Evolutionary conservation across 1,139 yeast genomes (phyloP).

Genomic region (Pichia cactophila): DNA sequence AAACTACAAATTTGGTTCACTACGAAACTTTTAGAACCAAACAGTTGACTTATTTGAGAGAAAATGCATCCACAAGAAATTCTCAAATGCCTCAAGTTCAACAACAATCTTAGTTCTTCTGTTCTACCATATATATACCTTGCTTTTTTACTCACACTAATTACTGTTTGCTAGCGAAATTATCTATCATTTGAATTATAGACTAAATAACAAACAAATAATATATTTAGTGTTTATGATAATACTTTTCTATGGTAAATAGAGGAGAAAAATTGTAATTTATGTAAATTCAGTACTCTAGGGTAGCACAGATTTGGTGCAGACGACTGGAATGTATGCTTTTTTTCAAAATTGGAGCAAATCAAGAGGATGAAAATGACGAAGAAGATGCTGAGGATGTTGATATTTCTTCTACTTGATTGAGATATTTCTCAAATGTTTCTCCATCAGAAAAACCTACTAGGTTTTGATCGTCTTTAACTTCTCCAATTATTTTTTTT

Average conservation of each 20-base stretch:
- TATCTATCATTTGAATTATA: not conserved
- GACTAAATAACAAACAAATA: not conserved
- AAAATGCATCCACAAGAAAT: conserved; percentile 49
- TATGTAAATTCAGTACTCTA: not conserved
- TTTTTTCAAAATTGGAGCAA: not conserved
- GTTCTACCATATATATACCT: conserved; percentile 1
- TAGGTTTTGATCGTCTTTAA: conserved; percentile 5
- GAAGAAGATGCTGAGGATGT: not conserved
- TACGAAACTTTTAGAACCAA: conserved; percentile 91
- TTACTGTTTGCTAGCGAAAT: conserved; percentile 1
- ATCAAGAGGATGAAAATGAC: not conserved
- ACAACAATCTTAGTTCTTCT: not conserved
- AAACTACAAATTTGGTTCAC: conserved; percentile 80
- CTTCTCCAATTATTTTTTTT: not conserved
- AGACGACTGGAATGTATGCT: not conserved
- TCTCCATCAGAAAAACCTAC: conserved; percentile 23
- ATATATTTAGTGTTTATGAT: not conserved
- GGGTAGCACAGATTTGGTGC: not conserved
- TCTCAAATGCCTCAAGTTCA: conserved; percentile 21
- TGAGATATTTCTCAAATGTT: conserved; percentile 19
- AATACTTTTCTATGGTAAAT: not conserved
- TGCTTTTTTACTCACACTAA: not conserved
- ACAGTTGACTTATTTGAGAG: conserved; percentile 90
- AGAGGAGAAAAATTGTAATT: not conserved
- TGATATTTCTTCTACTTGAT: conserved; percentile 3